Percentiles rank a stretch among this genome's conserved stretches.
These are phyloP conservation scores for Magnolia sinica DNA, from an alignment of 164 flowering plant genomes.

Conservation along the genomic window DNA sequence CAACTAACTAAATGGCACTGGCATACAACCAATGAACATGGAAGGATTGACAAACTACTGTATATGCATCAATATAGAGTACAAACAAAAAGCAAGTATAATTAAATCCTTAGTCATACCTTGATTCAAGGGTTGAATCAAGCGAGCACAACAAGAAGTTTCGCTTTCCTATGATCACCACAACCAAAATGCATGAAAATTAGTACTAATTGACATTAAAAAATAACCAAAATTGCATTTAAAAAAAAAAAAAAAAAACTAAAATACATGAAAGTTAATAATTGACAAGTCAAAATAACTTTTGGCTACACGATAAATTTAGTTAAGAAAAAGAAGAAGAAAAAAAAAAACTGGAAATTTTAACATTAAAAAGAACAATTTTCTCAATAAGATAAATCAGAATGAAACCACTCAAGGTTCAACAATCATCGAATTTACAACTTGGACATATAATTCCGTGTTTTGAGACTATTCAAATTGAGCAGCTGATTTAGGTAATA, in stretches of 20 bases:
- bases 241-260: too few species aligned
- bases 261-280: too few species aligned
- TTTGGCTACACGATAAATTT: background rate
- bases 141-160: constrained; percentile 4
- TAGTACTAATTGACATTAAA: background rate
- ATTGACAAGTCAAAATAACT: background rate
- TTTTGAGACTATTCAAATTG: too few species aligned
- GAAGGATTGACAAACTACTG: background rate
- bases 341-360: background rate
- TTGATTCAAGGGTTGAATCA: background rate
- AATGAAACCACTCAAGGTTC: background rate
- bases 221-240: too few species aligned
- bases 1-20: background rate
- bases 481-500: too few species aligned
- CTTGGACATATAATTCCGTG: background rate
- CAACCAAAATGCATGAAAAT: background rate
- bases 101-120: background rate
- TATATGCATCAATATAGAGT: background rate
- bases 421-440: background rate
- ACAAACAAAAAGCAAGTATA: background rate
- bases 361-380: background rate
- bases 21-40: background rate
- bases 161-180: background rate
- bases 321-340: background rate
- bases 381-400: too few species aligned